phyloP scores from a whole-genome alignment of 768 basidiomycete genomes.

The Sporobolomyces roseus region DNA sequence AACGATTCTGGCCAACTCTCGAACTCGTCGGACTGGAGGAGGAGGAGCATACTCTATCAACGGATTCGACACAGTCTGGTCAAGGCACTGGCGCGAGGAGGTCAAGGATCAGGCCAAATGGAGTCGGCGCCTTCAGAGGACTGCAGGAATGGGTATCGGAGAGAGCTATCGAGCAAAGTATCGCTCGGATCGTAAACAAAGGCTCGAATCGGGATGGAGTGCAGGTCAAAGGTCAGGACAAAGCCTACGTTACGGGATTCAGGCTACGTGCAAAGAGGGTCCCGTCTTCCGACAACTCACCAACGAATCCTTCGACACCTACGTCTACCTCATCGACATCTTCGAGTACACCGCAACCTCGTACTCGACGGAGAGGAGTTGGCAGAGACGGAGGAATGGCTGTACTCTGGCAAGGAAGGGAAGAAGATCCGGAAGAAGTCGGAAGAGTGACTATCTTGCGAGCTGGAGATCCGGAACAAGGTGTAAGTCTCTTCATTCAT shows the following conservation, averaged over 20 bases:
- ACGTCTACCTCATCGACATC: too few species aligned
- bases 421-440: constrained; percentile 10
- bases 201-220: background rate
- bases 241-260: constrained; percentile 25
- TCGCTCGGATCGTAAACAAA: constrained; percentile 3
- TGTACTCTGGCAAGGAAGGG: constrained; percentile 30
- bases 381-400: constrained; percentile 26
- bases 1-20: constrained; percentile 21
- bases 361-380: constrained; percentile 17
- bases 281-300: too few species aligned
- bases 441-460: constrained; percentile 26
- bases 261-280: constrained; percentile 12
- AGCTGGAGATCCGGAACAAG: constrained; percentile 15
- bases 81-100: background rate
- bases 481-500: constrained; percentile 8
- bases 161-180: background rate
- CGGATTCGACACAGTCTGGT: background rate
- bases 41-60: background rate
- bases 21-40: constrained; percentile 26
- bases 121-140: constrained; percentile 21
- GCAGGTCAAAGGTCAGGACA: background rate
- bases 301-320: too few species aligned
- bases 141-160: constrained; percentile 8
- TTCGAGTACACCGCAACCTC: too few species aligned
- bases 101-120: background rate